Percentiles rank a stretch among this genome's conserved stretches.
phyloP scores from a whole-genome alignment of 441 rosid genomes.

The Dalechampia spathulata region DNA sequence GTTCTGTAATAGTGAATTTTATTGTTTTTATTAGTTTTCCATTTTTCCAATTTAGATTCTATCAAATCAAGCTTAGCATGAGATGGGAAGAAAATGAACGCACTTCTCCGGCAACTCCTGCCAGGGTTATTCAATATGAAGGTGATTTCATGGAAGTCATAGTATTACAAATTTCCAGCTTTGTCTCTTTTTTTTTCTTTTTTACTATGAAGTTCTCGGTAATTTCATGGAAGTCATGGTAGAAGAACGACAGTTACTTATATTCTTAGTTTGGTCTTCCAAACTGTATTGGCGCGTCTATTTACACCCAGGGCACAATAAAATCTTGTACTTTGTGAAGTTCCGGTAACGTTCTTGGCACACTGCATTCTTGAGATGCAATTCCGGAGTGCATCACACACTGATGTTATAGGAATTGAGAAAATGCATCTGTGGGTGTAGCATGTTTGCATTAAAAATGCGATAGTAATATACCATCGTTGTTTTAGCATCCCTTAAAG shows the following conservation, averaged over 20 bases:
- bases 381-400: no score
- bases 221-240: background rate
- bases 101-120: constrained; percentile 48
- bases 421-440: no score
- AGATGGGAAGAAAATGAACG: constrained; percentile 58
- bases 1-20: background rate
- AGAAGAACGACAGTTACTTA: no score
- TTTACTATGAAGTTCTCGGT: background rate
- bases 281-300: no score
- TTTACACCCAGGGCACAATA: no score
- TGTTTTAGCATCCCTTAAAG: background rate
- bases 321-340: no score
- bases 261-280: background rate
- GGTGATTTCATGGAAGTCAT: constrained; percentile 27
- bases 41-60: constrained; percentile 47
- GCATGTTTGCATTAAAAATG: no score
- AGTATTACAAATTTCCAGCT: background rate
- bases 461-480: no score
- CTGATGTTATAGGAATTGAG: no score
- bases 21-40: background rate
- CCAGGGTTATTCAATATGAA: constrained; percentile 91
- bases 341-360: no score
- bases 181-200: background rate
- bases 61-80: constrained; percentile 72
- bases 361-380: no score